Evolutionary conservation across 768 basidiomycete species (phyloP), one percentile per base, ranked within the genome.

Genomic region (Leccinum truebloodii): DNA sequence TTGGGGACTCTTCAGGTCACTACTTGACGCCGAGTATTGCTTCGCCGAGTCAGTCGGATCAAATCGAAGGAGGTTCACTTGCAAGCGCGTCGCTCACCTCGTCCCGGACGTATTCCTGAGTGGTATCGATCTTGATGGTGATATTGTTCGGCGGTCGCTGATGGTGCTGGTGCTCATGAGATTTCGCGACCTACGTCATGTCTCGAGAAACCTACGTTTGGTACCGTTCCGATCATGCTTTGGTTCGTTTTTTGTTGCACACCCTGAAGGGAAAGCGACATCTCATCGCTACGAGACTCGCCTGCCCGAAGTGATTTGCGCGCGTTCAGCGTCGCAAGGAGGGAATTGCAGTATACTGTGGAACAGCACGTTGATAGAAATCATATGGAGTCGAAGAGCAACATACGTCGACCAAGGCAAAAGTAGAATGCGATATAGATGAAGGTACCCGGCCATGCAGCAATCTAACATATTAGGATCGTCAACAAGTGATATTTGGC

Each of bases 41-140:
- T 59, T 57, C 4, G 20, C 6, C 24, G 1, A n/a, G 24, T 61
- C 26, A 66, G 52, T 57, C 46, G 20, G 14, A 48, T 18, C 3
- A 22, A 16, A 37, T 14, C 4, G 32, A 41, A n/a, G 13, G 28
- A 14, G 9, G 22, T 13, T 6, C 8, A 3, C 32, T 24, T 41
- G 41, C 41, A 20, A 22, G 48, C 4, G 16, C 6, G 12, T 4
- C 2, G 41, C 72, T 55, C 16, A 75, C 74, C 63, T 73, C 73
- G 59, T 85, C 84, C 44, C 77, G 79, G 51, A 77, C 73, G 24
- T 77, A 80, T 60, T 86, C 86, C 52, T 85, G 81, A 26, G 80
- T 85, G 4, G 86, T 86, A 68, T 87, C 85, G 55, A 87, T 86
- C 71, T 85, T 86, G 74, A 88, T 87, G 41, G 86, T 83, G 61